Percentiles rank a stretch among this genome's conserved stretches.
These are phyloP conservation scores for Rhodosporidiobolus sp. DNA, from an alignment of 768 basidiomycete species.

Conservation along the genomic window DNA sequence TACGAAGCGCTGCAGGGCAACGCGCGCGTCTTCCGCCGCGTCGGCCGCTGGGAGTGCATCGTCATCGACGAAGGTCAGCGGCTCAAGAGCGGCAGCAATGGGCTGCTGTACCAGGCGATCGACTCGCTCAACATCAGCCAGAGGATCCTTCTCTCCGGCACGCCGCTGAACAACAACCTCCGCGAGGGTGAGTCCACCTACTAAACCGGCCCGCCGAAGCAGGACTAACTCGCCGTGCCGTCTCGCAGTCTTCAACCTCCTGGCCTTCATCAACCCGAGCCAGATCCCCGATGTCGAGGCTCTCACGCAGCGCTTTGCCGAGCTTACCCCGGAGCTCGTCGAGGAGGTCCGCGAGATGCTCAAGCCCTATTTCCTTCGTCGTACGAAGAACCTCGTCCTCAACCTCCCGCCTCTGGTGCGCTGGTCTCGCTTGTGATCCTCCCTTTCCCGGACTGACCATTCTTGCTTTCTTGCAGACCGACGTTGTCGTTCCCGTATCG, in stretches of 20 bases:
- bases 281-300: slow-evolving; percentile 72
- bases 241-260: slow-evolving; percentile 73
- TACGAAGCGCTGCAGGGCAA: slow-evolving; percentile 69
- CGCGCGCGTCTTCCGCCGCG: slow-evolving; percentile 70
- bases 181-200: slow-evolving; percentile 55
- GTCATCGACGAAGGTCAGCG: slow-evolving; percentile 75
- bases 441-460: no score
- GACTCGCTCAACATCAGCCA: slow-evolving; percentile 51
- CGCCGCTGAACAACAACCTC: slow-evolving; percentile 95
- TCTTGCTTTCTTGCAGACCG: slow-evolving; percentile 38
- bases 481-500: slow-evolving; percentile 52
- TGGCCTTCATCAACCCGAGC: slow-evolving; percentile 81
- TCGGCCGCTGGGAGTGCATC: slow-evolving; percentile 90
- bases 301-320: slow-evolving; percentile 70
- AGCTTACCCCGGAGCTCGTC: slow-evolving; percentile 73
- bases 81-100: slow-evolving; percentile 69
- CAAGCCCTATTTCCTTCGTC: slow-evolving; percentile 82
- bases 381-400: slow-evolving; percentile 62
- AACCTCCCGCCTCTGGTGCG: slow-evolving; percentile 42
- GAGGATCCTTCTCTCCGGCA: slow-evolving; percentile 61
- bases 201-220: fast-evolving
- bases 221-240: neutral
- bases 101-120: slow-evolving; percentile 21
- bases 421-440: neutral
- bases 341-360: slow-evolving; percentile 73